Conservation (phyloP, 192 early-diverging fungal genomes). For the Paraglomus brasilianum region DNA sequence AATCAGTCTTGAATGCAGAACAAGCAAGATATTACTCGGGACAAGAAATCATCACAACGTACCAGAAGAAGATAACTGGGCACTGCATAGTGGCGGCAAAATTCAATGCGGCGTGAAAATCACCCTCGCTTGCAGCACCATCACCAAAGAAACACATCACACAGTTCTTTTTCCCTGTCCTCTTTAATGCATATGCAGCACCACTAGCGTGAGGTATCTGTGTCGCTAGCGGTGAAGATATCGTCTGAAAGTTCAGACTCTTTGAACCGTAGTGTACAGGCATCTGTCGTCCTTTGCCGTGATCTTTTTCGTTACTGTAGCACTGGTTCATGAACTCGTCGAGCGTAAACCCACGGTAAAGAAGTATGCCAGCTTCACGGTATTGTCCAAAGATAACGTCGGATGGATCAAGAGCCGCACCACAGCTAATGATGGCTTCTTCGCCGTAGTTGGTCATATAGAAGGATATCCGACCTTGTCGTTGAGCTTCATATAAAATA, state of each 20-base stretch:
- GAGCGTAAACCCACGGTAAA: constrained; percentile 94
- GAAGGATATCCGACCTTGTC: constrained; percentile 96
- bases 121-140: constrained; percentile 95
- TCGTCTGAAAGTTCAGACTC: constrained; percentile 89
- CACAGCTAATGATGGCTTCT: constrained; percentile 91
- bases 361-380: constrained; percentile 89
- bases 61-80: constrained; percentile 95
- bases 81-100: constrained; percentile 91
- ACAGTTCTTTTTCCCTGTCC: constrained; percentile 73
- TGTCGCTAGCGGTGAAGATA: constrained; percentile 93
- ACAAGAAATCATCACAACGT: constrained; percentile 20
- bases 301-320: constrained; percentile 84
- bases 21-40: background rate
- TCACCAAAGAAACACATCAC: constrained; percentile 97
- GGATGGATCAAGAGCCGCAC: constrained; percentile 78
- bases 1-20: background rate
- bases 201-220: constrained; percentile 98
- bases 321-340: constrained; percentile 97
- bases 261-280: constrained; percentile 94
- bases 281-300: constrained; percentile 98
- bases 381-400: constrained; percentile 98
- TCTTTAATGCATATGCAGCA: constrained; percentile 91
- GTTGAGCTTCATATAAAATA: constrained; percentile 96
- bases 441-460: constrained; percentile 99
- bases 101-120: constrained; percentile 97